These are phyloP conservation scores for Petasospora fabianii DNA, from an alignment of 1,139 yeast species.

Conservation along the genomic window DNA sequence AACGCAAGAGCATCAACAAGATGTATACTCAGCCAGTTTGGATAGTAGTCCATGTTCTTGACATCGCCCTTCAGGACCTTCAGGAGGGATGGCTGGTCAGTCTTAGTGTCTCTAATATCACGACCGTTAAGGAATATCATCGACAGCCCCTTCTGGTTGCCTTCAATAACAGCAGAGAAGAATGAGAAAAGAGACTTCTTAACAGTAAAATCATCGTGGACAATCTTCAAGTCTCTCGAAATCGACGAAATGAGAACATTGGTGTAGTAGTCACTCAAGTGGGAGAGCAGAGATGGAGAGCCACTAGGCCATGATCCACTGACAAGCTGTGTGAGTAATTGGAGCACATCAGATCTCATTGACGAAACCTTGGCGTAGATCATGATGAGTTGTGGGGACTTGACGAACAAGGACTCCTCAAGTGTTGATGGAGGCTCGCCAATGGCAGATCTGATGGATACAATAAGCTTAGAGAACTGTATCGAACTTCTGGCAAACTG, in stretches of 20 bases:
- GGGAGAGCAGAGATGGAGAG: constrained; percentile 78
- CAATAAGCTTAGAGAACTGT: constrained; percentile 40
- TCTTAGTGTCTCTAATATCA: constrained; percentile 35
- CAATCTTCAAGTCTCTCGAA: constrained; percentile 55
- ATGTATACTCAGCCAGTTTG: constrained; percentile 47
- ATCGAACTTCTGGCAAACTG: constrained; percentile 35
- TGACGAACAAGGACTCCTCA: constrained; percentile 56
- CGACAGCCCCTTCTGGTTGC: constrained; percentile 83
- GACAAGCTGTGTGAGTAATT: constrained; percentile 59
- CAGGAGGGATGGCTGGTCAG: constrained; percentile 39
- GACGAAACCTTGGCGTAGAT: constrained; percentile 49
- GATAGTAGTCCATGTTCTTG: constrained; percentile 47
- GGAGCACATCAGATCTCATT: constrained; percentile 51
- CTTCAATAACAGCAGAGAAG: constrained; percentile 70
- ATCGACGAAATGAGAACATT: constrained; percentile 56
- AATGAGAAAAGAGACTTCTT: constrained; percentile 64
- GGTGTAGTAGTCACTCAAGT: constrained; percentile 65
- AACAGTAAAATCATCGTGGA: constrained; percentile 53
- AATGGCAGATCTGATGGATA: constrained; percentile 53
- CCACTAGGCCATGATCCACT: constrained; percentile 56
- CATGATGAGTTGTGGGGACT: constrained; percentile 55
- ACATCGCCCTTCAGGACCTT: constrained; percentile 58
- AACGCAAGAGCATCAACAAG: constrained; percentile 61
- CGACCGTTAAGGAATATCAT: constrained; percentile 73
- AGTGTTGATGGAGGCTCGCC: constrained; percentile 55